Base-by-base conservation (phyloP, 2,329 filamentous ascomycete genomes). In the Fusarium odoratissimum region DNA sequence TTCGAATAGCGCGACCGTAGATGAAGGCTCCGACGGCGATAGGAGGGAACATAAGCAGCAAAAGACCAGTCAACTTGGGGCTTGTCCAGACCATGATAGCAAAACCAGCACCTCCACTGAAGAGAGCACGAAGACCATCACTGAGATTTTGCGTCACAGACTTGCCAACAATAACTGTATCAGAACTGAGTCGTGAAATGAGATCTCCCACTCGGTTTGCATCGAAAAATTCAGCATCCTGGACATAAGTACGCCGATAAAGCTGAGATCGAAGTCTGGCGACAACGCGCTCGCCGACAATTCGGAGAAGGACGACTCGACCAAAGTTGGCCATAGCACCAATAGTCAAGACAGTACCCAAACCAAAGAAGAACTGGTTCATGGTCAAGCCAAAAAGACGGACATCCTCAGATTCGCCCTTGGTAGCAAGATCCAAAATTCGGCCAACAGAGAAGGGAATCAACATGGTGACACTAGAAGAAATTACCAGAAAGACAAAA, bases 181-280 rank as follows among this genome's bases (percentile, higher is more conserved):
- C 97, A 5, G 95, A 97, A 78, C 95, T 95, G 49, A 99, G 90
- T 41, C 97, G 92, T 41, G 95, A 98, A 78, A 99, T 98, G 76
- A 99, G 85, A 80, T 99, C 96, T 80, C 96, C 96, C 31, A 98
- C 95, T 31, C 96, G 90, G 83, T 99, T 99, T 42, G 96, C 96
- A 80, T 99, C 96, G 79, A 99, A 99, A 84, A 99, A 99, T 79
- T 98, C 96, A 65, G 96, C 96, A 81, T 99, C 96, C 81, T 99
- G 96, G n/a, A 96, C 89, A 76, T 97, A 97, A 0, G 96, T 99
- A 72, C 93, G 91, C 73, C 94, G 91, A 84, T 97, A 99, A 8
- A 99, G 90, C 79, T 94, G 93, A 21, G 95, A 95, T 68, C 96
- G 91, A 61, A 99, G 87, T 75, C 95, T 90, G 16, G 95, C 92